phyloP scores from a whole-genome alignment of 2,329 filamentous ascomycete genomes.

The Diplodia intermedia region DNA sequence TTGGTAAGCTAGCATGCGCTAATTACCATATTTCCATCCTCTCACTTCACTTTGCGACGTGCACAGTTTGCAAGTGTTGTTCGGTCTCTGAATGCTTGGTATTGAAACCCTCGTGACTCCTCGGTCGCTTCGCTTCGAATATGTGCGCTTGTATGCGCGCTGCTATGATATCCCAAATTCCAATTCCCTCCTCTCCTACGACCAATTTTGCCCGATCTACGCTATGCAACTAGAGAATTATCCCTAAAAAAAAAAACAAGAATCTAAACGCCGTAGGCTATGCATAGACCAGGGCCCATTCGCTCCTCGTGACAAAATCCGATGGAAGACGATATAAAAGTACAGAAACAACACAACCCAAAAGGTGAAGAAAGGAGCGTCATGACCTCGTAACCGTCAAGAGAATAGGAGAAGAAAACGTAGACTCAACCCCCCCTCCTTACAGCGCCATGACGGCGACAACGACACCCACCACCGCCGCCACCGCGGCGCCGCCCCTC shows the following conservation, averaged over 20 bases:
- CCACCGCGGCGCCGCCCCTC: constrained; percentile 1
- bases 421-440: not conserved
- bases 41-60: too few relatives aligned
- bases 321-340: not conserved
- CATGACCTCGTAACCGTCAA: constrained; percentile 19
- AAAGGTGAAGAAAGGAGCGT: constrained; percentile 22
- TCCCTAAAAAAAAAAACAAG: constrained; percentile 4
- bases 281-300: constrained; percentile 18
- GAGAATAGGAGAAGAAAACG: not conserved
- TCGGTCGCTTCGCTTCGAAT: not conserved
- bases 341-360: not conserved
- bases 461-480: constrained; percentile 1
- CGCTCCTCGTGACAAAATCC: not conserved
- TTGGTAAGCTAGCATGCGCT: too few relatives aligned
- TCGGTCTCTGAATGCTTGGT: too few relatives aligned
- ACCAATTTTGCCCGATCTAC: constrained; percentile 13
- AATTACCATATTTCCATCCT: too few relatives aligned
- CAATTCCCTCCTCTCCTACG: not conserved
- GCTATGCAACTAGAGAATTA: not conserved
- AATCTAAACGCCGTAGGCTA: constrained; percentile 16
- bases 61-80: too few relatives aligned
- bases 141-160: not conserved
- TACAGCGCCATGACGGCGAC: constrained; percentile 20
- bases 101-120: too few relatives aligned
- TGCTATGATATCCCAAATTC: not conserved